Conservation (phyloP, 768 basidiomycete species). For the Boletales sp. region DNA sequence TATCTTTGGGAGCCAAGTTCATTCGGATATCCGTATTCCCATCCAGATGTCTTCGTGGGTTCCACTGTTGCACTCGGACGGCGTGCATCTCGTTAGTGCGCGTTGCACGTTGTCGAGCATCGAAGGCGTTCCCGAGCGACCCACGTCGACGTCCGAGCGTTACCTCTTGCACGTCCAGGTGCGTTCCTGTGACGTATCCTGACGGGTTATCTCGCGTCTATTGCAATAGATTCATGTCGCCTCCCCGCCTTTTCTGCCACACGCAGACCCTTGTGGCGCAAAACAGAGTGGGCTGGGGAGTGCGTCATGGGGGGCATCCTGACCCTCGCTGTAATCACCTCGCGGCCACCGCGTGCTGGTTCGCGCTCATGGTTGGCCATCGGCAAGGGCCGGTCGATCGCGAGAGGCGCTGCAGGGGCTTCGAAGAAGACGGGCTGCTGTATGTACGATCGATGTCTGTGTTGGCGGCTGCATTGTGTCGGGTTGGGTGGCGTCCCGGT, state of each 20-base stretch:
- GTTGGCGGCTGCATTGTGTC: no score
- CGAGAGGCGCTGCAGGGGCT: neutral
- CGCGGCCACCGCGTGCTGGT: constrained; percentile 24
- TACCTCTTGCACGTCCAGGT: neutral
- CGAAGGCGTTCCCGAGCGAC: neutral
- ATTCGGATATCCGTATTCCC: neutral
- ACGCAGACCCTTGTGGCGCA: neutral
- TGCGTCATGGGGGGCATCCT: neutral
- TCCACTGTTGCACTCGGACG: neutral
- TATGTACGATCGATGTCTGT: no score
- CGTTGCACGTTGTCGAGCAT: neutral
- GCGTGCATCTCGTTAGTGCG: no score
- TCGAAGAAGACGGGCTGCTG: no score
- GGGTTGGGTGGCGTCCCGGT: neutral
- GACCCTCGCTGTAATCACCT: constrained; percentile 26
- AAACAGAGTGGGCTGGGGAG: no score
- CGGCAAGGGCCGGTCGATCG: neutral
- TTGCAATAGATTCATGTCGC: constrained; percentile 16
- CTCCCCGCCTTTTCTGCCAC: constrained; percentile 22
- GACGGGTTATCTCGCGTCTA: constrained; percentile 5
- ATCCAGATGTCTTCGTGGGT: neutral
- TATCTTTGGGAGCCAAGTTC: neutral
- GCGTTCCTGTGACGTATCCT: constrained; percentile 28
- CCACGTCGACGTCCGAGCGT: constrained; percentile 23
- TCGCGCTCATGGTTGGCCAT: neutral